Base-by-base conservation (phyloP, 2,329 filamentous ascomycete genomes). In the Neurospora sp. region DNA sequence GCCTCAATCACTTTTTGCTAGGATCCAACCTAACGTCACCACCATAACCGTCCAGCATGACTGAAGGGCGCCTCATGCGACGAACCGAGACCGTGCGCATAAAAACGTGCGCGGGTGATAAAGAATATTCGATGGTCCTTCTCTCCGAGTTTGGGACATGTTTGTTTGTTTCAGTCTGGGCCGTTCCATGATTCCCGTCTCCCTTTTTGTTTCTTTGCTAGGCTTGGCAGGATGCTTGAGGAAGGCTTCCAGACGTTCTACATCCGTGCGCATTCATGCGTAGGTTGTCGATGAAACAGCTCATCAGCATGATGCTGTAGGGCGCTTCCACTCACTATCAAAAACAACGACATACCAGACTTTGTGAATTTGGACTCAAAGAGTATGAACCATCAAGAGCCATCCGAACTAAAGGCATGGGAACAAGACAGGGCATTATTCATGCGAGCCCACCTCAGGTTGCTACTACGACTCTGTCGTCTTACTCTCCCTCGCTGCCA, bases 201-300 rank as follows among this genome's bases (percentile, higher is more conserved):
- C 66, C 68, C 40, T 69, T 69, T 39, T 70, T 33, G 66, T 40
- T 33, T 43, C 42, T 70, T 43, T 36, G 42, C 69, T n/a, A 36
- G 62, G 66, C 72, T 74, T 72, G 72, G 72, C 70, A 66, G 42
- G 33, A 42, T 68, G 38, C 67, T 71, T 68, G 66, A 42, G 70
- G 71, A 73, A 74, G 66, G 72, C 73, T 75, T 75, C 73, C 70
- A 74, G 70, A 73, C 67, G 72, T 75, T 74, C 73, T 70, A 73
- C 52, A 73, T 72, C 72, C 69, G 68, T 74, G 71, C 71, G 66
- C 46, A 68, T 75, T 75, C 66, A 74, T 75, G 74, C 74, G 70
- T 69, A 46, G 33, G 28, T 17, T 17, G 15, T 67, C 42, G 62
- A 52, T 43, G 66, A 46, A 67, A 52, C 46, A 52, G 5, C 46